phyloP scores from a whole-genome alignment of 495 filamentous ascomycete genomes.

The Aspergillus hancockii region DNA sequence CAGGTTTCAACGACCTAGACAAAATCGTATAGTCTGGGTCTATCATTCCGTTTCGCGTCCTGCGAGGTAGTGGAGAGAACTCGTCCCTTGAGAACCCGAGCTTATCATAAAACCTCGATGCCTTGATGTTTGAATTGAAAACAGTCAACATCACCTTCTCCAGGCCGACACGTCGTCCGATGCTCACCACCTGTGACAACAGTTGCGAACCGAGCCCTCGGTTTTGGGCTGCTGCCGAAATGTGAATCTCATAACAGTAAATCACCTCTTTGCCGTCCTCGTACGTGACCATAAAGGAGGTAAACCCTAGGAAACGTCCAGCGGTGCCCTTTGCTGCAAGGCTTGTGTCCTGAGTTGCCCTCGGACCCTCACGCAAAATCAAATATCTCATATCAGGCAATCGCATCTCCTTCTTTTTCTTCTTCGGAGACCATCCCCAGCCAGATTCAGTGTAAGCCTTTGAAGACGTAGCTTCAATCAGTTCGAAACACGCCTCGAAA shows the following conservation, averaged over 20 bases:
- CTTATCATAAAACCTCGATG: conserved; percentile 64
- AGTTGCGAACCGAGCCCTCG: conserved; percentile 41
- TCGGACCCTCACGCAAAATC: conserved; percentile 46
- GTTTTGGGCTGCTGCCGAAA: conserved; percentile 54
- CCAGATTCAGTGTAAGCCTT: conserved; percentile 65
- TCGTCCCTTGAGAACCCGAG: conserved; percentile 69
- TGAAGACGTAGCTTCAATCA: conserved; percentile 71
- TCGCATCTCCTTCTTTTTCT: conserved; percentile 76
- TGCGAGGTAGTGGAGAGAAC: conserved; percentile 62
- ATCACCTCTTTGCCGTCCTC: conserved; percentile 74
- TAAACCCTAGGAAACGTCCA: conserved; percentile 58
- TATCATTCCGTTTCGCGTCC: conserved; percentile 64
- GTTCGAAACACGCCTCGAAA: conserved; percentile 64
- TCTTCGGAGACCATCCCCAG: conserved; percentile 66
- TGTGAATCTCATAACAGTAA: conserved; percentile 89
- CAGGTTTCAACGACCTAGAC: conserved; percentile 44
- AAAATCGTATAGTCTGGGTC: conserved; percentile 70
- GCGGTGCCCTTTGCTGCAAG: background rate
- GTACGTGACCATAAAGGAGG: conserved; percentile 81
- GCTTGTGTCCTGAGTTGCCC: conserved; percentile 8
- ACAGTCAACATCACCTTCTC: conserved; percentile 85
- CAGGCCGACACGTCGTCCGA: conserved; percentile 47
- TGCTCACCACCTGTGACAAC: conserved; percentile 44
- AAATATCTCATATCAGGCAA: conserved; percentile 70
- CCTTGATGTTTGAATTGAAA: conserved; percentile 66